Base-by-base conservation (phyloP, 2,329 filamentous ascomycete species). In the Hymenoscyphus repandus region DNA sequence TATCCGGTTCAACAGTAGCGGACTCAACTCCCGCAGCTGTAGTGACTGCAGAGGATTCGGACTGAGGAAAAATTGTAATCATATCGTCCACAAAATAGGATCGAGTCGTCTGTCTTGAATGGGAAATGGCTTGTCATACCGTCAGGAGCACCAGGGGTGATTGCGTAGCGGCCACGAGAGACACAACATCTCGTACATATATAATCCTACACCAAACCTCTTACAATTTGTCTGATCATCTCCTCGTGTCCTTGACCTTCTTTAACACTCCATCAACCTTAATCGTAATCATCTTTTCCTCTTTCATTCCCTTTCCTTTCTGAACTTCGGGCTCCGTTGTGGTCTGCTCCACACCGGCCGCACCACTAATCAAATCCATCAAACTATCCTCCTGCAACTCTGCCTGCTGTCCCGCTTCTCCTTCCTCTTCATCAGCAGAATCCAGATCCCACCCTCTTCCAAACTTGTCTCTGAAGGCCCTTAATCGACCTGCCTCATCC, bases 401-500 rank as follows among this genome's bases (percentile, higher is more conserved):
- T 31, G 46, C 60, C 32, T 59, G 56, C 36, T 43, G 58, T 11
- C 11, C 60, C 30, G 57, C 57, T 31, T 51, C 60, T n/a, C 51
- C 61, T 46, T 66, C 65, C 47, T 68, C 65, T 10, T 60, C 66
- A 27, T 63, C 68, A 34, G 60, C 59, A 51, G 66, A 70, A 9
- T 67, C 72, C 20, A 80, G 74, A 72, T 99, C 93, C 77, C 88
- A 99, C 10, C 82, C 83, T 52, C 86, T 76, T 22, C 93, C 93
- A 74, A 91, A 99, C 51, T 87, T 80, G 55, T 79, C 79, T 63
- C 93, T 79, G 74, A 99, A 99, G 49, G 88, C 87, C 47, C 85
- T 87, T 64, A 99, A 72, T 66, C 87, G 82, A 15, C 93, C 93
- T 2, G 93, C 92, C 77, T 97, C 93, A 69, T 99, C 93, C 57